These are phyloP conservation scores for Zygoascus meyerae DNA, from an alignment of 1,139 yeast species.

Conservation along the genomic window DNA sequence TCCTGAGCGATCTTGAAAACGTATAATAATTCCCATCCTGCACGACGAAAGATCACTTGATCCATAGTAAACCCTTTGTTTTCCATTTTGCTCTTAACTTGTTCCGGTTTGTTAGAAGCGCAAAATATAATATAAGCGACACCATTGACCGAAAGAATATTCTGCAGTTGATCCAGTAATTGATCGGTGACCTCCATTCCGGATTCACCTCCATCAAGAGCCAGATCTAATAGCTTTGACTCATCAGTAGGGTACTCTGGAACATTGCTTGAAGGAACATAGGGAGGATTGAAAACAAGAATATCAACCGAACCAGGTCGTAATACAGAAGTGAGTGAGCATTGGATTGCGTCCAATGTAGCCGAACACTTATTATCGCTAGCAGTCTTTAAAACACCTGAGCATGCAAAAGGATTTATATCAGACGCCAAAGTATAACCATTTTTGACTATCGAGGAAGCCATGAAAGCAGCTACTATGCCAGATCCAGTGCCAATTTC, in stretches of 20 bases:
- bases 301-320: constrained; percentile 52
- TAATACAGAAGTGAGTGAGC: constrained; percentile 51
- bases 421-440: constrained; percentile 66
- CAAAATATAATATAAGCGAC: constrained; percentile 81
- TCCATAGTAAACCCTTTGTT: constrained; percentile 51
- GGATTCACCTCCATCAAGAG: constrained; percentile 78
- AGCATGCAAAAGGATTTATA: constrained; percentile 71
- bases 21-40: constrained; percentile 94
- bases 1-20: constrained; percentile 39
- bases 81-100: constrained; percentile 47
- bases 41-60: constrained; percentile 57
- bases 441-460: constrained; percentile 42
- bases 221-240: constrained; percentile 50
- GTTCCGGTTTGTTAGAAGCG: constrained; percentile 74
- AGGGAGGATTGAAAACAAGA: constrained; percentile 88
- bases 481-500: constrained; percentile 95
- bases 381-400: constrained; percentile 48
- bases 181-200: constrained; percentile 82
- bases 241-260: constrained; percentile 46
- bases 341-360: constrained; percentile 50
- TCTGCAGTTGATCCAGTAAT: constrained; percentile 49
- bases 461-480: constrained; percentile 69
- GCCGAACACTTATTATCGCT: constrained; percentile 39
- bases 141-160: constrained; percentile 49
- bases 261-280: constrained; percentile 68